These are phyloP conservation scores for Triangularia verruculosa DNA, from an alignment of 2,329 filamentous ascomycete genomes.

Conservation along the genomic window DNA sequence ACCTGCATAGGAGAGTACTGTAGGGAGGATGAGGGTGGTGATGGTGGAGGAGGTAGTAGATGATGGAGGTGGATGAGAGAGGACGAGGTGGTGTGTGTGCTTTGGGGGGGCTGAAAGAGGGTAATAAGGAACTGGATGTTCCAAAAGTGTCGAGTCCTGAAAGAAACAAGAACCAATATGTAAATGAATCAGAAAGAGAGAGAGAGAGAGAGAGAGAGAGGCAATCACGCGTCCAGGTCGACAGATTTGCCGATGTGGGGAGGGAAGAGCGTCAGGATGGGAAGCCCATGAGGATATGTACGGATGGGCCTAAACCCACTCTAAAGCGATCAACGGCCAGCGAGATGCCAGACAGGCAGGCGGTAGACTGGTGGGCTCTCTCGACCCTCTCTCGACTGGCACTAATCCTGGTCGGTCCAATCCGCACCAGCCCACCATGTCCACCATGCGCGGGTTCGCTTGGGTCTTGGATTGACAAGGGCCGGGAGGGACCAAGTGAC, in stretches of 20 bases:
- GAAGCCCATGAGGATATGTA: conserved; percentile 48
- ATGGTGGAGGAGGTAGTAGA: conserved; percentile 20
- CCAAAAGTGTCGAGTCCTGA: conserved; percentile 43
- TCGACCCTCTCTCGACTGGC: conserved; percentile 31
- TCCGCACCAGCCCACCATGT: conserved; percentile 37
- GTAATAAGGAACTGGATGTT: conserved; percentile 43
- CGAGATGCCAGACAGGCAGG: conserved; percentile 26
- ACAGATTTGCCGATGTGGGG: conserved; percentile 49
- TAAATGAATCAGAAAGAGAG: conserved; percentile 41
- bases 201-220: conserved; percentile 9
- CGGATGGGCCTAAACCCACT: conserved; percentile 29
- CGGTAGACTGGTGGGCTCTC: conserved; percentile 36
- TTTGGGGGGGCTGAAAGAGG: conserved; percentile 39
- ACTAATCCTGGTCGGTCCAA: conserved; percentile 13
- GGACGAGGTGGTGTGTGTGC: conserved; percentile 25
- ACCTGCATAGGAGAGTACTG: neutral
- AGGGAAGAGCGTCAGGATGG: conserved; percentile 42
- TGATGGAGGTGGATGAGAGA: conserved; percentile 16
- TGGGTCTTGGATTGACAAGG: conserved; percentile 41
- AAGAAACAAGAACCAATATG: conserved; percentile 51
- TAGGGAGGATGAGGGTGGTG: conserved; percentile 6
- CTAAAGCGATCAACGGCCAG: conserved; percentile 42
- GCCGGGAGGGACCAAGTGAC: conserved; percentile 26
- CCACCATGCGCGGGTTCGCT: conserved; percentile 45
- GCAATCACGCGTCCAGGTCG: conserved; percentile 43